Percentiles rank a stretch among this genome's conserved stretches.
Evolutionary conservation across 805 yeast species (phyloP).

Genomic region (Metschnikowia reukaufii): DNA sequence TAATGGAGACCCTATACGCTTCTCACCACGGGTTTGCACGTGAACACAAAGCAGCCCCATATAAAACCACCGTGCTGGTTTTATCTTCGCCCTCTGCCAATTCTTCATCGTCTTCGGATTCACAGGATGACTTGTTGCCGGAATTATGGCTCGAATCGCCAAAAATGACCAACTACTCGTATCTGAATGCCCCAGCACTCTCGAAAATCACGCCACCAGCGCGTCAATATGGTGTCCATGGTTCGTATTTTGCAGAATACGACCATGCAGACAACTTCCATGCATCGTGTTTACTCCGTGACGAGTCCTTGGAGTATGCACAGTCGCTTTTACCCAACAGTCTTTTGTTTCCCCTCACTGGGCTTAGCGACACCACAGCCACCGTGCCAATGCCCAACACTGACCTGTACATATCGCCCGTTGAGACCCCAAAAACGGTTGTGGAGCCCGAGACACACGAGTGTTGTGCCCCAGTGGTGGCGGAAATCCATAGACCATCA

Average conservation of each 20-base stretch:
- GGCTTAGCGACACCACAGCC: slow-evolving; percentile 26
- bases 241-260: neutral
- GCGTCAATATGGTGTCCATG: neutral
- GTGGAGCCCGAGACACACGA: neutral
- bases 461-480: neutral
- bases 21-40: slow-evolving; percentile 7
- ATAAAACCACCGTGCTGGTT: slow-evolving; percentile 3
- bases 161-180: slow-evolving; percentile 5
- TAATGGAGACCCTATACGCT: slow-evolving; percentile 12
- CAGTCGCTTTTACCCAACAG: slow-evolving; percentile 26
- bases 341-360: slow-evolving; percentile 33
- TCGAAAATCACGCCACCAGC: neutral
- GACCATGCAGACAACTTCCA: slow-evolving; percentile 3
- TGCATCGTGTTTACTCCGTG: slow-evolving; percentile 24
- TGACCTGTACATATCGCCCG: slow-evolving; percentile 6
- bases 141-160: slow-evolving; percentile 33
- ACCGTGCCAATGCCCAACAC: no score
- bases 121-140: slow-evolving; percentile 32
- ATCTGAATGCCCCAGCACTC: neutral
- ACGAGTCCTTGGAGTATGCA: slow-evolving; percentile 23
- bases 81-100: slow-evolving; percentile 11
- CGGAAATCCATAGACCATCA: no score
- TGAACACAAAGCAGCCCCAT: slow-evolving; percentile 2
- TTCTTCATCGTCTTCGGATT: slow-evolving; percentile 13
- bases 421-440: no score